These are phyloP conservation scores for Haplosporangium gracile DNA, from an alignment of 192 early-diverging fungal species.

Conservation along the genomic window DNA sequence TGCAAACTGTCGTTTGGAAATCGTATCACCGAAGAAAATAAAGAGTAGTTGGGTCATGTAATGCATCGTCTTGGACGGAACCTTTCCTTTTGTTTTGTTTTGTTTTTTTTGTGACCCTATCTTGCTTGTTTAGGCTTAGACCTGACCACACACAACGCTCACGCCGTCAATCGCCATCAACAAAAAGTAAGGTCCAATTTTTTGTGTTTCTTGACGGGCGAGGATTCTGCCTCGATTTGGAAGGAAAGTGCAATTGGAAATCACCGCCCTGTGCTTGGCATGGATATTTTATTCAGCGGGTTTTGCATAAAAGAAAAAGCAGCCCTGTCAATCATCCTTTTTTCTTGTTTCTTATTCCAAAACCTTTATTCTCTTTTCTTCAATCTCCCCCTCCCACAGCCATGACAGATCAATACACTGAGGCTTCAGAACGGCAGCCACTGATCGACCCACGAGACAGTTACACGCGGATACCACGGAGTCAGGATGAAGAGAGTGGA, in stretches of 20 bases:
- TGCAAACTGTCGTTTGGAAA: background rate
- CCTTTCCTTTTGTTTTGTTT: background rate
- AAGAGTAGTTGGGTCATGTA: background rate
- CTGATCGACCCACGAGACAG: slow-evolving; percentile 1
- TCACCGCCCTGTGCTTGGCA: background rate
- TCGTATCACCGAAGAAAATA: slow-evolving; percentile 3
- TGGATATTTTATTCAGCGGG: background rate
- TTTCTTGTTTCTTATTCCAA: background rate
- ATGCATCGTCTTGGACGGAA: no score
- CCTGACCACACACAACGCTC: background rate
- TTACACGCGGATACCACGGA: background rate
- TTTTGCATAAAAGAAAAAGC: background rate
- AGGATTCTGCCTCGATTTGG: background rate
- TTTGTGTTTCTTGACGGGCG: background rate
- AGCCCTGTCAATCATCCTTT: background rate
- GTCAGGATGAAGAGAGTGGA: background rate
- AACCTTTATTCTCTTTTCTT: background rate
- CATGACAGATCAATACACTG: background rate
- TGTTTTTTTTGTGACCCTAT: background rate
- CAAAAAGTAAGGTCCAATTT: background rate
- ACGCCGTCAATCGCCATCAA: background rate
- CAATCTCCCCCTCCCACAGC: background rate
- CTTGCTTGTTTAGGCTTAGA: background rate
- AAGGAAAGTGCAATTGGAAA: background rate
- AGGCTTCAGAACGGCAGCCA: slow-evolving; percentile 14